Evolutionary conservation across 2,329 filamentous ascomycete species (phyloP).

Genomic region (Pestalotiopsis sp.): DNA sequence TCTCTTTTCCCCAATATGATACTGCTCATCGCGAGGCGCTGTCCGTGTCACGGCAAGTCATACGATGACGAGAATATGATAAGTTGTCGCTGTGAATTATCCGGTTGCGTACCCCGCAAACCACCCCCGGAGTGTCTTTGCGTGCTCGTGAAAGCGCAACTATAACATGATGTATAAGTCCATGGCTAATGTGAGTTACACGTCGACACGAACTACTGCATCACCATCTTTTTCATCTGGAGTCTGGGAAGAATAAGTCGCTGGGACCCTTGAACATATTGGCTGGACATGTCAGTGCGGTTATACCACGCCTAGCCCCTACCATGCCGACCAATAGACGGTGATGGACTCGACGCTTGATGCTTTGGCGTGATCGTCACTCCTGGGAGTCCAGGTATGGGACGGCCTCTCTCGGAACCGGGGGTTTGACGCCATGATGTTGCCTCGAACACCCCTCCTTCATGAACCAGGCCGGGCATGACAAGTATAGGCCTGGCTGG

Average conservation of each 20-base stretch:
- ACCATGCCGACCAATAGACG: not conserved
- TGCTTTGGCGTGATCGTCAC: conserved; percentile 2
- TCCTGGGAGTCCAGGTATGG: not conserved
- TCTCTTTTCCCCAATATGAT: not conserved
- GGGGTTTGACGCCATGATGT: not conserved
- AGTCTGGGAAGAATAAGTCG: not conserved
- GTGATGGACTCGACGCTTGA: not conserved
- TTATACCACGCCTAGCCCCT: not conserved
- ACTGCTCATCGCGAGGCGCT: not conserved
- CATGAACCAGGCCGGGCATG: too few species aligned
- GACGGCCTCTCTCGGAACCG: not conserved
- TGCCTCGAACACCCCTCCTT: too few species aligned
- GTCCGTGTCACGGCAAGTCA: not conserved
- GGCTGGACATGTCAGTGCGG: not conserved
- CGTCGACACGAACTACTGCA: not conserved
- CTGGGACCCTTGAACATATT: not conserved
- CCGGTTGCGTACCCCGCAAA: too few species aligned
- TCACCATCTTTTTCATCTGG: not conserved
- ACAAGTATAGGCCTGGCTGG: too few species aligned
- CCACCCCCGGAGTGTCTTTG: too few species aligned
- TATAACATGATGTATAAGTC: not conserved
- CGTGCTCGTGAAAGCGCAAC: not conserved
- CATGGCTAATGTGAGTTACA: not conserved
- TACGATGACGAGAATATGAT: not conserved
- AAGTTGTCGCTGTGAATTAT: not conserved